These are phyloP conservation scores for Phytophthora crassamura DNA, from an alignment of 352 stramenopile species.

Conservation along the genomic window DNA sequence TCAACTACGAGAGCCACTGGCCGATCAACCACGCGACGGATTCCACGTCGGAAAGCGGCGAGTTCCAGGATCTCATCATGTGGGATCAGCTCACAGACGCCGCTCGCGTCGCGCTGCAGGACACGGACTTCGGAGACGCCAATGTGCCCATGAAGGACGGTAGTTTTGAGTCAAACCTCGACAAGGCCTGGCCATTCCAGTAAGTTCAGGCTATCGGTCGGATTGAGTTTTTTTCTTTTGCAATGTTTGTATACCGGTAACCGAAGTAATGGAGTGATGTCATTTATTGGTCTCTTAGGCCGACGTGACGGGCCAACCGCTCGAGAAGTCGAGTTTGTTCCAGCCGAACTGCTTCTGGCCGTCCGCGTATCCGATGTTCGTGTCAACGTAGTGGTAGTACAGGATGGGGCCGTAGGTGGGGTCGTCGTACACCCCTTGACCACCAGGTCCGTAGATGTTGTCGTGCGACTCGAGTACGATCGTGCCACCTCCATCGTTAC, in stretches of 20 bases:
- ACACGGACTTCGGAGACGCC: slow-evolving; percentile 29
- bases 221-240: no score
- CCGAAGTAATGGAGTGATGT: no score
- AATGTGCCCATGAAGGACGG: slow-evolving; percentile 33
- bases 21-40: slow-evolving; percentile 25
- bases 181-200: slow-evolving; percentile 12
- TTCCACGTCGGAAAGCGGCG: slow-evolving; percentile 13
- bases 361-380: slow-evolving; percentile 45
- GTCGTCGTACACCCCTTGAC: slow-evolving; percentile 33
- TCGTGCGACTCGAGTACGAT: slow-evolving; percentile 25
- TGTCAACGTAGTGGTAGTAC: slow-evolving; percentile 48
- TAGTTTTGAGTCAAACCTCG: slow-evolving; percentile 27
- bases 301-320: slow-evolving; percentile 44
- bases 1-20: slow-evolving; percentile 2
- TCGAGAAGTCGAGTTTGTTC: slow-evolving; percentile 61
- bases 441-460: slow-evolving; percentile 27
- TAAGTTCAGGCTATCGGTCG: no score
- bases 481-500: slow-evolving; percentile 24
- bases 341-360: slow-evolving; percentile 60
- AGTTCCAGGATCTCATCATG: slow-evolving; percentile 13
- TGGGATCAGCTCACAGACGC: slow-evolving; percentile 10
- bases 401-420: slow-evolving; percentile 25
- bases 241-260: no score
- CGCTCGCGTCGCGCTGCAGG: slow-evolving; percentile 23
- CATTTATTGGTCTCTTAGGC: background rate